Conservation (phyloP, 306 rosid species). For the Quercus bicolor region DNA sequence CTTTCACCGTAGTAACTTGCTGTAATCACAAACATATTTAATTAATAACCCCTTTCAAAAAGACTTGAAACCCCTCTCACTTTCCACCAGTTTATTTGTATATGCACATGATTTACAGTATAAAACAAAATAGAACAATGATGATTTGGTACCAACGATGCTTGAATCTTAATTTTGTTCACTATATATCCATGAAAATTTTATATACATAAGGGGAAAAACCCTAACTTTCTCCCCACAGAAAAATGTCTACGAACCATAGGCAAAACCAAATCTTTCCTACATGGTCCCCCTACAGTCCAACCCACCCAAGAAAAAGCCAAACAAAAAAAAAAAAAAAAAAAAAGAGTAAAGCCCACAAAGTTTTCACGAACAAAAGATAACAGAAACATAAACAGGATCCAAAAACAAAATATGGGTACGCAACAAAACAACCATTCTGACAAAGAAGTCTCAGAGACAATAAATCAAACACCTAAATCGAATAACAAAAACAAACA, state of each 20-base stretch:
- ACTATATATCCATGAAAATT: background rate
- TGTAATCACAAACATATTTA: slow-evolving; percentile 14
- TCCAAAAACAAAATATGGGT: background rate
- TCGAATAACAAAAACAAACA: background rate
- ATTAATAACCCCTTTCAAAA: background rate
- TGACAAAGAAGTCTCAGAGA: background rate
- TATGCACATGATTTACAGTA: background rate
- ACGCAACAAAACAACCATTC: background rate
- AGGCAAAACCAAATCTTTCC: too few relatives aligned
- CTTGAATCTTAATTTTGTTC: background rate
- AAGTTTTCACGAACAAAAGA: background rate
- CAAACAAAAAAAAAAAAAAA: too few relatives aligned
- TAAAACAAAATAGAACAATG: background rate
- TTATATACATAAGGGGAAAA: background rate
- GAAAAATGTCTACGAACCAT: background rate
- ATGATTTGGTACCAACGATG: background rate
- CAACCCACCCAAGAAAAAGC: too few relatives aligned
- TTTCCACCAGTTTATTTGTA: background rate
- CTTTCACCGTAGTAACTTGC: slow-evolving; percentile 65
- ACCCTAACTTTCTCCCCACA: background rate
- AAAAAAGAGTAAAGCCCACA: background rate
- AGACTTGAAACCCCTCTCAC: background rate
- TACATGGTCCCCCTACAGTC: too few relatives aligned
- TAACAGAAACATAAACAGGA: background rate
- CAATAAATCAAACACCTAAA: background rate